A percentile compares a stretch with the other conserved stretches of the same genome.
Conservation (phyloP, 306 rosid species). For the Cyclanthera cordifolia region DNA sequence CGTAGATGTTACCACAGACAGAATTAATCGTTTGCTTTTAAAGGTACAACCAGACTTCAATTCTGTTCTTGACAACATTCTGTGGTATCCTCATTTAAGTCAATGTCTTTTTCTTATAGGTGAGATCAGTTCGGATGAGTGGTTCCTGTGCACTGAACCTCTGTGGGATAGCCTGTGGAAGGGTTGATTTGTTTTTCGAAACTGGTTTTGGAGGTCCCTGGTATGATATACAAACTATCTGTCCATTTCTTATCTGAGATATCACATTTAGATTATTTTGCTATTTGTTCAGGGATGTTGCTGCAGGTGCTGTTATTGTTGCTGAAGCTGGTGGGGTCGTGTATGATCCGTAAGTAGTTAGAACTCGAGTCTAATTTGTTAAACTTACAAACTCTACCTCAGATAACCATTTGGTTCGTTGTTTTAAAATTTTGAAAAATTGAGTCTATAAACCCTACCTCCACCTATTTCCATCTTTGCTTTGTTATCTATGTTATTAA, state of each 20-base stretch:
- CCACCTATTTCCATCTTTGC: neutral
- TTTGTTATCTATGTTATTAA: neutral
- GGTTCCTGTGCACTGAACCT: constrained; percentile 95
- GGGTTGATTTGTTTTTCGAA: constrained; percentile 69
- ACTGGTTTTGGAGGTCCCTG: constrained; percentile 84
- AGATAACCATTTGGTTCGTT: neutral
- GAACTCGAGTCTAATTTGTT: neutral
- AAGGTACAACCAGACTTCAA: constrained; percentile 42
- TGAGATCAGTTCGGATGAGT: constrained; percentile 79
- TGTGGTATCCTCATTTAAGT: constrained; percentile 6
- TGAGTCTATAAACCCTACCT: neutral
- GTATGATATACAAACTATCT: constrained; percentile 28
- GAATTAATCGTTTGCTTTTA: constrained; percentile 66
- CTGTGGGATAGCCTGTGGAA: constrained; percentile 94
- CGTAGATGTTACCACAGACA: constrained; percentile 52
- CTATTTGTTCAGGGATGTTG: constrained; percentile 70
- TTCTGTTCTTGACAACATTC: neutral
- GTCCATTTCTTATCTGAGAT: neutral
- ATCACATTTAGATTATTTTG: constrained; percentile 5
- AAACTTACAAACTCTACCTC: neutral
- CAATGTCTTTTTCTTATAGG: constrained; percentile 35
- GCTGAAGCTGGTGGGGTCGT: constrained; percentile 91
- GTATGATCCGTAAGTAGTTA: constrained; percentile 83
- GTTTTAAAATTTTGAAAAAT: neutral
- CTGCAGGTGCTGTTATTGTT: constrained; percentile 91